Evolutionary conservation across 2,329 filamentous ascomycete genomes (phyloP).

Genomic region (Neonectria magnoliae): DNA sequence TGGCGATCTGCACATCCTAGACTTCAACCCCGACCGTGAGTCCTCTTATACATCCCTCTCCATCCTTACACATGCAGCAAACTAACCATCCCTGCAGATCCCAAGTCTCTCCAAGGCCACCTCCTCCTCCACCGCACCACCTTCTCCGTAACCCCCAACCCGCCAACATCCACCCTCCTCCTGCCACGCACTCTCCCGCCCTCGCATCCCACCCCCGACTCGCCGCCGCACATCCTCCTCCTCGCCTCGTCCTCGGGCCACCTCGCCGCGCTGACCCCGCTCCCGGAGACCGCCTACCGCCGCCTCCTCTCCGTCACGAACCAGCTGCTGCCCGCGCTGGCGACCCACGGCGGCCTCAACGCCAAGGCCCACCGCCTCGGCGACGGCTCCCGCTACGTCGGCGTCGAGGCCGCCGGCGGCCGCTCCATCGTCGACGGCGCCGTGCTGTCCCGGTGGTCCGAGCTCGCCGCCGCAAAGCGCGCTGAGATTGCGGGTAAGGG

Average conservation of each 20-base stretch:
- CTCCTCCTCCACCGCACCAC: slow-evolving; percentile 86
- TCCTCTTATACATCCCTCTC: slow-evolving; percentile 32
- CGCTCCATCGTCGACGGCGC: slow-evolving; percentile 81
- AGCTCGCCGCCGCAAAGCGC: slow-evolving; percentile 76
- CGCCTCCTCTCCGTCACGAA: slow-evolving; percentile 83
- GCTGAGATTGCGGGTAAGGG: slow-evolving; percentile 79
- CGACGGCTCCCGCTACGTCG: slow-evolving; percentile 55
- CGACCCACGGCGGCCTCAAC: slow-evolving; percentile 83
- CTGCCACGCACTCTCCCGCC: slow-evolving; percentile 72
- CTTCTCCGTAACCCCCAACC: slow-evolving; percentile 85
- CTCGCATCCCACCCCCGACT: slow-evolving; percentile 47
- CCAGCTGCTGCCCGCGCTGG: slow-evolving; percentile 80
- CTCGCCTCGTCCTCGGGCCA: slow-evolving; percentile 80
- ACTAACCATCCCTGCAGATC: slow-evolving; percentile 67
- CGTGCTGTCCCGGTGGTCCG: slow-evolving; percentile 78
- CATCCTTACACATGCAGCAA: neutral
- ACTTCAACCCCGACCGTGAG: slow-evolving; percentile 95
- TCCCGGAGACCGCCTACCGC: slow-evolving; percentile 84
- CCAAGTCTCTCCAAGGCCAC: slow-evolving; percentile 90
- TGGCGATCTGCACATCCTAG: slow-evolving; percentile 85
- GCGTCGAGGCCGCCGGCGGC: slow-evolving; percentile 67
- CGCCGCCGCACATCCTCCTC: slow-evolving; percentile 63
- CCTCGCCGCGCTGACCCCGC: slow-evolving; percentile 78
- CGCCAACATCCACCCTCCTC: slow-evolving; percentile 78
- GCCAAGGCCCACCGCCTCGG: slow-evolving; percentile 78